Evolutionary conservation across 2,329 filamentous ascomycete genomes (phyloP), one percentile per base, ranked within the genome.

Genomic region (Furcasterigmium sp.): DNA sequence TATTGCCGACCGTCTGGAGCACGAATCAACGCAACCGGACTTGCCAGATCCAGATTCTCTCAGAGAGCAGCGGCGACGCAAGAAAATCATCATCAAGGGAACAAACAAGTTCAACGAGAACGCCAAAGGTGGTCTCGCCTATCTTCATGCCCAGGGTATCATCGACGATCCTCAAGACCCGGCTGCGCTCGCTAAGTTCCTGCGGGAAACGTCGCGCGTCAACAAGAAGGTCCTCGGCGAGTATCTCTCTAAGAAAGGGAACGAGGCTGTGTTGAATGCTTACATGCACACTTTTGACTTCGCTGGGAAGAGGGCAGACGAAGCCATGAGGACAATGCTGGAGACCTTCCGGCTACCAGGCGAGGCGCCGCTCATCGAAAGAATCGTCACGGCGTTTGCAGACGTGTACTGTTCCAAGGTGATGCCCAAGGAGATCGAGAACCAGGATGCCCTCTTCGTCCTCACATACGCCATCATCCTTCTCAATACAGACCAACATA

Each of bases 391-490:
- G 5, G 81, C 80, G 10, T 98, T 98, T 62, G 79, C 88, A 1
- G 87, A 91, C 51, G 88, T 87, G 58, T 98, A 95, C 61, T 86
- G 85, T 60, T 68, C 76, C 8, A 80, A 79, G 46, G 80, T 78
- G 6, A 76, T 80, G 20, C 84, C 87, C 1, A 78, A 85, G 42
- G 85, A 83, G 18, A 82, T 97, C 49, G 85, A 83, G 7, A 84
- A 95, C 56, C 85, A 87, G 54, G 93, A 98, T 61, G 82, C 90
- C 8, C 83, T 93, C 18, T 98, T 87, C 56, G 82, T 98, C 38
- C 72, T 98, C 41, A 91, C 87, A 0, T 98, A 98, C 60, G 93
- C 91, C 29, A 94, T 96, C 56, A 95, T 98, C 62, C 90, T 98
- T 80, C 72, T 98, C 44, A 98, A 98, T 58, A 96, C 91, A 1